Conservation (phyloP, 2,329 filamentous ascomycete genomes). For the Colletotrichum euphorbiae region DNA sequence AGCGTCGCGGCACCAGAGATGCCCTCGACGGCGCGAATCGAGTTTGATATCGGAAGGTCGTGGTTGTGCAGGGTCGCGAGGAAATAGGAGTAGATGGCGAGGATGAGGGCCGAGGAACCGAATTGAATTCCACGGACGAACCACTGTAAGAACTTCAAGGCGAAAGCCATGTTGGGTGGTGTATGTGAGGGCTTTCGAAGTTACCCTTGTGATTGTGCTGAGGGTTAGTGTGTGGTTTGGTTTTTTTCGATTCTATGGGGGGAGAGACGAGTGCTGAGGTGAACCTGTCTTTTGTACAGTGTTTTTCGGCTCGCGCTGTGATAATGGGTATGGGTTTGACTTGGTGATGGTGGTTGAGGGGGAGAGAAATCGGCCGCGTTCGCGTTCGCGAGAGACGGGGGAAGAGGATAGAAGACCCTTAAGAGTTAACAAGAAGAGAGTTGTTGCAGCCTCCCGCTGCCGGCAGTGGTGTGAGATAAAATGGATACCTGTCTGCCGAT, state of each 20-base stretch:
- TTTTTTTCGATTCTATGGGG: too few species aligned
- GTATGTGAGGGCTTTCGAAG: not conserved
- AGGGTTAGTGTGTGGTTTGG: not conserved
- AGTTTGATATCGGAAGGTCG: slow-evolving; percentile 70
- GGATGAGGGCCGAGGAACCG: slow-evolving; percentile 76
- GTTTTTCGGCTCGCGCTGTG: too few species aligned
- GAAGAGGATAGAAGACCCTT: slow-evolving; percentile 13
- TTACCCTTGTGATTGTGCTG: not conserved
- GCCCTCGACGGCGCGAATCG: slow-evolving; percentile 79
- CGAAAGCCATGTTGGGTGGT: slow-evolving; percentile 40
- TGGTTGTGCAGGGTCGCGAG: slow-evolving; percentile 78
- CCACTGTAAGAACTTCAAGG: slow-evolving; percentile 77
- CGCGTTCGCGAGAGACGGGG: not conserved
- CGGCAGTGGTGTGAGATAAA: slow-evolving; percentile 19
- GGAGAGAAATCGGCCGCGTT: not conserved
- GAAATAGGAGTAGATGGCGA: slow-evolving; percentile 88
- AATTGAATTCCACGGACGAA: slow-evolving; percentile 81
- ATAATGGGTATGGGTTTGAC: not conserved
- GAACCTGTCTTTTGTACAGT: too few species aligned
- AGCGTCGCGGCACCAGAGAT: slow-evolving; percentile 80
- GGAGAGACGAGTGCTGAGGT: too few species aligned
- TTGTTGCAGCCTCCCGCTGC: slow-evolving; percentile 1
- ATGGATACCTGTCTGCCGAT: slow-evolving; percentile 13
- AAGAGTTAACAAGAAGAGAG: slow-evolving; percentile 4
- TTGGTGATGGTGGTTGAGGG: not conserved